These are phyloP conservation scores for Citrus medica DNA, from an alignment of 345 rosid genomes.

Conservation along the genomic window DNA sequence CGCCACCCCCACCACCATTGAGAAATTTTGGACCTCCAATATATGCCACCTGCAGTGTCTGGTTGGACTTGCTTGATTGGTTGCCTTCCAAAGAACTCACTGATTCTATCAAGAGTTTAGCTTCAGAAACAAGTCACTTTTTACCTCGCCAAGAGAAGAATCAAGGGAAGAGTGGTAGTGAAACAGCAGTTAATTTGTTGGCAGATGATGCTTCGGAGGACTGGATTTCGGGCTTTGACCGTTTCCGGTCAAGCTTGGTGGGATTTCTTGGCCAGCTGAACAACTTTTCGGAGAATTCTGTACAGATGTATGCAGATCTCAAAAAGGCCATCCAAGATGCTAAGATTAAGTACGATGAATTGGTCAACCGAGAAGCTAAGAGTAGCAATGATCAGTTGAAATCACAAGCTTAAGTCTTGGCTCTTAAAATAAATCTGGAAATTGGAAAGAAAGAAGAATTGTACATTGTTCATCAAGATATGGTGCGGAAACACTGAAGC, in stretches of 20 bases:
- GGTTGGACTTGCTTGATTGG: slow-evolving; percentile 57
- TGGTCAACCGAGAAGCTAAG: slow-evolving; percentile 46
- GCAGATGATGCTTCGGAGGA: slow-evolving; percentile 58
- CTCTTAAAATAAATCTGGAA: neutral
- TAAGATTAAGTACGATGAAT: slow-evolving; percentile 37
- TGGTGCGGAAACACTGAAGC: neutral
- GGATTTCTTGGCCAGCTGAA: slow-evolving; percentile 51
- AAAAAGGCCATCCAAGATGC: slow-evolving; percentile 39
- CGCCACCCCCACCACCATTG: slow-evolving; percentile 9
- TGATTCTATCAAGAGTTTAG: slow-evolving; percentile 57
- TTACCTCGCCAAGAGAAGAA: slow-evolving; percentile 78
- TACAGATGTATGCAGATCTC: slow-evolving; percentile 50
- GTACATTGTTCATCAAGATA: neutral
- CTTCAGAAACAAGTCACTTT: slow-evolving; percentile 55
- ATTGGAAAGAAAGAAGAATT: neutral
- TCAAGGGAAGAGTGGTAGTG: slow-evolving; percentile 44
- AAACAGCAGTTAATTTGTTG: slow-evolving; percentile 34
- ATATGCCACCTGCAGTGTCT: slow-evolving; percentile 61
- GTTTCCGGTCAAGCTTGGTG: slow-evolving; percentile 52
- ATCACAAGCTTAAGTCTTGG: slow-evolving; percentile 22
- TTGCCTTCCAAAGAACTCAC: slow-evolving; percentile 60
- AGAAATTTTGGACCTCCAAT: slow-evolving; percentile 67
- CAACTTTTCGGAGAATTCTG: slow-evolving; percentile 51
- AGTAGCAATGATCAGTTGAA: slow-evolving; percentile 24
- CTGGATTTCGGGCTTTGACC: slow-evolving; percentile 47